Base-by-base conservation (phyloP, 768 basidiomycete genomes). In the Pisolithus sp. region DNA sequence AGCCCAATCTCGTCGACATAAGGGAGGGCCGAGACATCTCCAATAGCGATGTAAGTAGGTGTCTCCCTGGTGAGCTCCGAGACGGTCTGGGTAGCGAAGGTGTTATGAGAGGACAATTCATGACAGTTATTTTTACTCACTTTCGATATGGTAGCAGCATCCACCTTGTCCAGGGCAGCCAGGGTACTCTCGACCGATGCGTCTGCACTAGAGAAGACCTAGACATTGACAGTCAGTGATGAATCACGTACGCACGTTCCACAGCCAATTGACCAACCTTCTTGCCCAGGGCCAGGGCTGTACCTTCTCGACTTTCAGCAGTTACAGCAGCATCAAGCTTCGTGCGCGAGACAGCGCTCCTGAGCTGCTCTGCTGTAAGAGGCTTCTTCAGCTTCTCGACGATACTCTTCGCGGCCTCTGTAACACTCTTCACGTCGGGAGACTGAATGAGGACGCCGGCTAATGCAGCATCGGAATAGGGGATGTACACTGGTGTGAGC, bases 381-480 rank as follows among this genome's bases (percentile, higher is more conserved):
- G 73, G 72, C 5, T 67, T 73, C 72, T 82, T 80, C 58, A 93
- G 66, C 15, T 79, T 83, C 51, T 79, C 73, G 26, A 89, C 82
- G 28, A 84, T 83, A n/a, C 73, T 74, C 68, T 82, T 81, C 17
- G 78, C 81, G 20, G 84, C 89, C 51, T 83, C 78, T 58, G 76
- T 82, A 43, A 91, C 83, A 48, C 74, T 79, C 41, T 76, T 74
- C 2, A 77, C 65, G 21, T 83, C 85, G 36, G 74, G 66, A 6
- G 83, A 91, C 64, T 89, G 83, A 34, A 97, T 73, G 49, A 91
- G 69, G 51, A 96, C 70, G 53, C 93, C 93, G 53, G 95, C 82
- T 47, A 99, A 77, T 7, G 86, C 76, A 4, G 93, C 94, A 64
- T 98, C 95, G 15, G 93, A 90, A 73, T 98, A 98, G 13, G 88